Conservation (phyloP, 75 land plant species). For the Picea sitchensis region DNA sequence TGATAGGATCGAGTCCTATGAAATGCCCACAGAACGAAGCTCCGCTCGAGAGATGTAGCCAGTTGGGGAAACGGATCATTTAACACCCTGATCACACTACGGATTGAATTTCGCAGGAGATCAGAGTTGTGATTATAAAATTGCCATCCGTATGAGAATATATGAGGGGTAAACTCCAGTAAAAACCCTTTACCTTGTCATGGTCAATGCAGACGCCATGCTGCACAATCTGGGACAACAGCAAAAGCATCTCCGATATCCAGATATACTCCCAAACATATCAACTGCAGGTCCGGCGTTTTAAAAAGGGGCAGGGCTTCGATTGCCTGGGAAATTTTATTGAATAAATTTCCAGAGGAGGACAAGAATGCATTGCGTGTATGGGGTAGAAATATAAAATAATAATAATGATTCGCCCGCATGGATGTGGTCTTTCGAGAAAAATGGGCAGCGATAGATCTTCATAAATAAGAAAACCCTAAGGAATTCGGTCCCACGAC, state of each 20-base stretch:
- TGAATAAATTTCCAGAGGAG: not conserved
- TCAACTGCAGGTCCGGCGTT: not conserved
- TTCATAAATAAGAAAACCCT: too few relatives aligned
- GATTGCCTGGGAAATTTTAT: not conserved
- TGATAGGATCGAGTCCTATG: not conserved
- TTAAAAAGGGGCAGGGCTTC: not conserved
- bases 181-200: conserved; percentile 6
- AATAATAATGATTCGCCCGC: too few relatives aligned
- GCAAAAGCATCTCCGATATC: not conserved
- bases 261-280: not conserved
- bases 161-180: not conserved
- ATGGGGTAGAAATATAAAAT: not conserved
- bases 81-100: not conserved
- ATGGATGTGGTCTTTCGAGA: too few relatives aligned
- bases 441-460: too few relatives aligned
- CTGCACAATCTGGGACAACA: not conserved
- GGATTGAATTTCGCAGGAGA: not conserved
- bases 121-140: too few relatives aligned
- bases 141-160: not conserved
- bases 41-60: too few relatives aligned
- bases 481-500: too few relatives aligned
- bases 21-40: not conserved
- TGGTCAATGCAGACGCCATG: not conserved
- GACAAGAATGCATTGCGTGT: conserved; percentile 2
- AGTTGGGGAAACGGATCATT: not conserved